Base-by-base conservation (phyloP, 371 early-diverging fungal genomes). In the Blakeslea trispora region DNA sequence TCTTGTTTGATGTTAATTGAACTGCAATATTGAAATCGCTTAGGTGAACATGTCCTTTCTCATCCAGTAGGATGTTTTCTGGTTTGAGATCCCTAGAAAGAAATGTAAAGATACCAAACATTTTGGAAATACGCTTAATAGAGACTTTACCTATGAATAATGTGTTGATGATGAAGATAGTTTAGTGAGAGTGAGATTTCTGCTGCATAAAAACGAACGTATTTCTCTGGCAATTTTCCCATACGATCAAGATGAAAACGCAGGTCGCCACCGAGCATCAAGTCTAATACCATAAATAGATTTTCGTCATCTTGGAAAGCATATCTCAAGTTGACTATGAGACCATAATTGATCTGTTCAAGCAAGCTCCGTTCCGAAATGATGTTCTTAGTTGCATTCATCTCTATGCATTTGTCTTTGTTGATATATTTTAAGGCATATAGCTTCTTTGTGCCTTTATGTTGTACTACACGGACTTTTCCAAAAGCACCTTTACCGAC, bases 21-120 rank as follows among this genome's bases (percentile, higher is more conserved):
- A 82, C 84, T 5, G 93, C 93, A 60, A 92, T 86, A 67, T 93
- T 93, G 63, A 96, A 96, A 69, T 96, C 96, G 0, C 93, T 90
- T 52, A 96, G 61, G 56, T 92, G 91, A 0, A 85, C 89, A 58
- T 94, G 93, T 23, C 95, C 95, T 32, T 79, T 73, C 56, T 82
- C 85, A 57, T 93, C 93, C 56, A 97, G 67, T 18, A 98, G 69
- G 8, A 96, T 84, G 72, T 96, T 95, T 63, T 95, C 96, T 0
- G 97, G 97, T 66, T 94, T 94, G 41, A 94, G 54, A 72, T 97
- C 96, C 44, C 95, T 81, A 39, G 6, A 39, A 8, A 22, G 8
- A 19, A 24, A 18, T 23, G 22, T 19, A 15, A 52, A 18, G n/a
- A n/a, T n/a, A n/a, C n/a, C n/a, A n/a, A n/a, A n/a, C n/a, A n/a